Percentiles rank a stretch among this genome's conserved stretches.
phyloP scores from a whole-genome alignment of 768 basidiomycete genomes.

The Lyophyllum atratum region DNA sequence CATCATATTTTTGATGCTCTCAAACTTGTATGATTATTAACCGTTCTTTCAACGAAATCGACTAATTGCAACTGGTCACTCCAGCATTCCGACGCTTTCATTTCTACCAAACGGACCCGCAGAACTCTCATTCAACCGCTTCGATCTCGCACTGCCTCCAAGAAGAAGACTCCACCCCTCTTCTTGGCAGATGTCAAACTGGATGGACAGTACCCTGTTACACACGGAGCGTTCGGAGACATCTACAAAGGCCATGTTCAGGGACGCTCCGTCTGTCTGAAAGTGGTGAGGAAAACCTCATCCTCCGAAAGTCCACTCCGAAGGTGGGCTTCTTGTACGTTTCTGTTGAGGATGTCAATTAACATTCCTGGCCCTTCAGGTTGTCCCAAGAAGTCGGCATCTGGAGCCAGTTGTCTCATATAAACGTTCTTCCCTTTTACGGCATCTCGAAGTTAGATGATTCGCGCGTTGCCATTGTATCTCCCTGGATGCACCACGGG shows the following conservation, averaged over 20 bases:
- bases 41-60: too few relatives aligned
- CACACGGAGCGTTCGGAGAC: neutral
- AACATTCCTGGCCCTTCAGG: neutral
- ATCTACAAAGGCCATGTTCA: slow-evolving; percentile 1
- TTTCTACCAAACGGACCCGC: neutral
- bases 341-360: neutral
- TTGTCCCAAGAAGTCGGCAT: slow-evolving; percentile 3
- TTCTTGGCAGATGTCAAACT: neutral
- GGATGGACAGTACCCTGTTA: slow-evolving; percentile 1
- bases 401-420: slow-evolving; percentile 6
- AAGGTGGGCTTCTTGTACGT: neutral
- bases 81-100: neutral
- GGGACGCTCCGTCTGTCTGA: neutral
- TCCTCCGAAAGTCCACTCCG: neutral
- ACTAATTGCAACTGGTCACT: neutral
- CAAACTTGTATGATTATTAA: neutral
- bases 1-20: neutral
- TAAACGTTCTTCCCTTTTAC: slow-evolving; percentile 8
- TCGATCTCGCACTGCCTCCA: neutral
- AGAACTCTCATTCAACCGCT: neutral
- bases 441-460: slow-evolving; percentile 1
- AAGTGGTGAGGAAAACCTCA: neutral
- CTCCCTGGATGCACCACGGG: slow-evolving; percentile 7
- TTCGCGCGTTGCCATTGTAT: slow-evolving; percentile 1
- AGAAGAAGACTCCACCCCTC: neutral